Base-by-base conservation (phyloP, 352 stramenopile species). In the Pythium dissimile region DNA sequence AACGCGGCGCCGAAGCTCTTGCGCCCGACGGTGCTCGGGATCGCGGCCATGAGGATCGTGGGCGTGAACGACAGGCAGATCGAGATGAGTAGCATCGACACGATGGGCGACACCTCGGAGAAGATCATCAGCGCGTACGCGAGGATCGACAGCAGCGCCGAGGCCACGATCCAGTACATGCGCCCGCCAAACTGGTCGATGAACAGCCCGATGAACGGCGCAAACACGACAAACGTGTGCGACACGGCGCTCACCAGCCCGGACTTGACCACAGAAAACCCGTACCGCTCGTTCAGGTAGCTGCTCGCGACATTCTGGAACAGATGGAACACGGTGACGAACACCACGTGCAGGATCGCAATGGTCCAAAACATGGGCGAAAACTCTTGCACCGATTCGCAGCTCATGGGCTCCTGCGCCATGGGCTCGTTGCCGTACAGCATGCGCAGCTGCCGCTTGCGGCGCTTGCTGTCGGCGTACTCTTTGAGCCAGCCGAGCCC, bases 251-350 rank as follows among this genome's bases (percentile, higher is more conserved):
- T 94, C 21, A 95, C 68, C 5, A 93, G 58, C 2, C 89, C 89
- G 13, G 86, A 87, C 62, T 96, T 86, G 42, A 96, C 82, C 24
- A 92, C 72, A 13, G 82, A 94, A 45, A 86, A 94, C 47, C 85
- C 69, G 58, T 95, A 95, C 2, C 77, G 80, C 65, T 95, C 77
- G 57, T 79, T 89, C n/a, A 97, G 52, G 32, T 83, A 96, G 53
- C 84, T 91, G 51, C 80, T 88, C 53, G 77, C 90, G 44, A 96
- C 87, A 64, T 96, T 97, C 62, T 95, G 84, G 69, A 97, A 97
- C 26, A 97, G 66, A 52, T 97, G 89, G 64, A 96, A 97, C 8
- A 95, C 84, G 44, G 93, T 92, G 53, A 96, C 86, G 54, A 96
- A 95, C 55, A 91, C 78, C 0, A 94, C 85, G 71, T 97, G 86